Conservation (phyloP, 805 yeast species). For the Ogataea dorogensis region DNA sequence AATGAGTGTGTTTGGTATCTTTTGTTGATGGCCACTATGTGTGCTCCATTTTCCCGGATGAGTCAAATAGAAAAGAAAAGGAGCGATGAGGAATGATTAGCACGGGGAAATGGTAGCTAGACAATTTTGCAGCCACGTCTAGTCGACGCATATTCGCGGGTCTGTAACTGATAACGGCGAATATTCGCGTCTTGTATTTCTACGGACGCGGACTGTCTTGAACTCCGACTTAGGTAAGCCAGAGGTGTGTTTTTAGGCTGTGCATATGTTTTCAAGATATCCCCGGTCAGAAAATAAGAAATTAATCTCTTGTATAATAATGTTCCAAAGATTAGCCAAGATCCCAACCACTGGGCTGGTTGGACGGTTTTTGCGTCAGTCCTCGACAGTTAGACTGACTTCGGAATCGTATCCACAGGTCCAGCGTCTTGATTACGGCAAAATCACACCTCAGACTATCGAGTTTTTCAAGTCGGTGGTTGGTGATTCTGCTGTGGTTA, state of each 20-base stretch:
- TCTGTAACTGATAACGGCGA: too few relatives aligned
- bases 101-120: constrained; percentile 9
- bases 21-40: background rate
- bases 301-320: background rate
- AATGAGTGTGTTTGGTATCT: background rate
- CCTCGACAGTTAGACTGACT: constrained; percentile 44
- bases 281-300: background rate
- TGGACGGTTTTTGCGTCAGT: constrained; percentile 5
- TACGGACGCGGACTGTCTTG: background rate
- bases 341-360: background rate
- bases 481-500: constrained; percentile 46
- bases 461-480: constrained; percentile 59
- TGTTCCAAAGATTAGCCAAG: constrained; percentile 3
- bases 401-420: constrained; percentile 67
- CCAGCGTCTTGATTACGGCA: constrained; percentile 51
- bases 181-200: too few relatives aligned
- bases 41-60: constrained; percentile 12
- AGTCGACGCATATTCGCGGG: background rate
- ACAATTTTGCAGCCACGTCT: background rate
- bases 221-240: constrained; percentile 6
- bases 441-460: constrained; percentile 55
- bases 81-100: background rate
- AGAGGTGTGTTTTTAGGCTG: constrained; percentile 1
- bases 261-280: background rate
- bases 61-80: constrained; percentile 4